Evolutionary conservation across 2,329 filamentous ascomycete genomes (phyloP).

Genomic region (Fusarium sp.): DNA sequence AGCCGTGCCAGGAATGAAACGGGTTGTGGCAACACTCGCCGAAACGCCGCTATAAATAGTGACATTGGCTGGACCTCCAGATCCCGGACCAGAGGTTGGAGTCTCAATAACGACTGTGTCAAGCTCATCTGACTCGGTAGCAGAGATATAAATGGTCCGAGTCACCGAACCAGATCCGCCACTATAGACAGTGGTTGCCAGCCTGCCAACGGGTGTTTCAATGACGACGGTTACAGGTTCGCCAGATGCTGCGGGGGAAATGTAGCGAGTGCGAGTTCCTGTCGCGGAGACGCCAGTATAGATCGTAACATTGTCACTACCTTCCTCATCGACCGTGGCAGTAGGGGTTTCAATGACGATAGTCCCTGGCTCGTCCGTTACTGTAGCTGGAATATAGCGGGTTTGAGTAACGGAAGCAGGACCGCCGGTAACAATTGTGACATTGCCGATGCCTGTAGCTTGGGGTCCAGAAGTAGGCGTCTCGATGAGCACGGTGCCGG

Average conservation of each 20-base stretch:
- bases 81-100: not conserved
- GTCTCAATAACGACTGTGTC: slow-evolving; percentile 20
- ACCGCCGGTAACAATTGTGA: slow-evolving; percentile 12
- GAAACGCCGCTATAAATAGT: slow-evolving; percentile 14
- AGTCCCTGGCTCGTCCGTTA: slow-evolving; percentile 14
- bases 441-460: slow-evolving; percentile 19
- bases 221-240: slow-evolving; percentile 22
- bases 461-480: slow-evolving; percentile 21
- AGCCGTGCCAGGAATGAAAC: slow-evolving; percentile 5
- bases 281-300: slow-evolving; percentile 2
- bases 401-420: slow-evolving; percentile 11
- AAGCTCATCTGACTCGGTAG: not conserved
- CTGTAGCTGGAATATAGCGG: slow-evolving; percentile 10
- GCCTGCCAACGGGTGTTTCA: slow-evolving; percentile 6
- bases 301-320: not conserved
- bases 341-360: slow-evolving; percentile 14
- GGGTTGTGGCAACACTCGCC: slow-evolving; percentile 1
- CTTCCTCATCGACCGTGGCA: not conserved
- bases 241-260: slow-evolving; percentile 7
- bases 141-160: slow-evolving; percentile 2
- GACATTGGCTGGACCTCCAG: not conserved
- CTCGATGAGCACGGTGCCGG: slow-evolving; percentile 20
- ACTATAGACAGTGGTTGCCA: not conserved
- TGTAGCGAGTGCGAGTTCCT: slow-evolving; percentile 1
- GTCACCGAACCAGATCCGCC: not conserved